These are phyloP conservation scores for Adenanthera pavonina DNA, from an alignment of 306 rosid genomes.

Conservation along the genomic window DNA sequence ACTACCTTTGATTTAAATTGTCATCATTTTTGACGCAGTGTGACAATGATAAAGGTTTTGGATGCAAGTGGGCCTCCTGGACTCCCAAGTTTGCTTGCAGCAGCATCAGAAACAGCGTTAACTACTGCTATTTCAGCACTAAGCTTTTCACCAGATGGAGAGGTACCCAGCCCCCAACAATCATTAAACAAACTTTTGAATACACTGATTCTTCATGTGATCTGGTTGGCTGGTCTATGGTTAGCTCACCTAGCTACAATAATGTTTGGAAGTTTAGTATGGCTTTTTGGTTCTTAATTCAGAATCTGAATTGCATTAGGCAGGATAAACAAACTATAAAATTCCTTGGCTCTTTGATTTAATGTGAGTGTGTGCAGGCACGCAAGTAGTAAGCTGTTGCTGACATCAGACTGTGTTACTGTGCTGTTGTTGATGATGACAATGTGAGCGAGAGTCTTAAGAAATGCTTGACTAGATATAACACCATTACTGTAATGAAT, in stretches of 20 bases:
- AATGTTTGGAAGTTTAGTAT: constrained; percentile 13
- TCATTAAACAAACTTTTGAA: constrained; percentile 29
- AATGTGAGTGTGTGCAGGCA: background rate
- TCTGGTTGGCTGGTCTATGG: constrained; percentile 18
- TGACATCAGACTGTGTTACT: constrained; percentile 28
- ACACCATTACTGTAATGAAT: constrained; percentile 1
- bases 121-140: constrained; percentile 85
- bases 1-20: constrained; percentile 27
- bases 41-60: constrained; percentile 80
- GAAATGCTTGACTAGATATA: constrained; percentile 27
- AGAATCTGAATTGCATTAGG: constrained; percentile 27
- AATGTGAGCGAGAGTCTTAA: constrained; percentile 20
- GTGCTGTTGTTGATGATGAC: constrained; percentile 25
- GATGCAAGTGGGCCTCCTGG: constrained; percentile 99
- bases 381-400: background rate
- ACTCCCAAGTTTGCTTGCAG: constrained; percentile 87
- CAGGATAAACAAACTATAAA: background rate
- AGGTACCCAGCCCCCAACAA: constrained; percentile 65
- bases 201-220: constrained; percentile 38
- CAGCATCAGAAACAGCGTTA: constrained; percentile 59
- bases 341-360: background rate
- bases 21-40: constrained; percentile 56
- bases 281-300: constrained; percentile 18
- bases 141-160: constrained; percentile 98
- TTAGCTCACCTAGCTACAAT: constrained; percentile 14